Evolutionary conservation across 2,329 filamentous ascomycete genomes (phyloP).

Genomic region (Venturia aucupariae): DNA sequence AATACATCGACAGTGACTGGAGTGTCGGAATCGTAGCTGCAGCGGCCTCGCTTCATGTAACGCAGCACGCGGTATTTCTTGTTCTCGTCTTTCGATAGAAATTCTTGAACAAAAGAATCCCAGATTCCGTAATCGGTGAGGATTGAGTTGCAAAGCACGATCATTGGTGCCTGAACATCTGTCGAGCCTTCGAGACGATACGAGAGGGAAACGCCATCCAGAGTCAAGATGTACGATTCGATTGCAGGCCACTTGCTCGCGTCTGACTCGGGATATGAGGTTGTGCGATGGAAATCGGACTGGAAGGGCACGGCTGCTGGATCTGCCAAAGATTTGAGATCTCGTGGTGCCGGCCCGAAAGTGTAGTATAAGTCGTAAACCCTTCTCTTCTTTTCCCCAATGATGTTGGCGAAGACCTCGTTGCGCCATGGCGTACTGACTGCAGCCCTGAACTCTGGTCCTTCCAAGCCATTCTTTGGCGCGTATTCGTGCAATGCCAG

Average conservation of each 20-base stretch:
- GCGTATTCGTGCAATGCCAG: constrained; percentile 66
- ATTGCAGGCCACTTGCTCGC: constrained; percentile 42
- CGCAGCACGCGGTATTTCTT: constrained; percentile 64
- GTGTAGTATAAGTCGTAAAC: constrained; percentile 68
- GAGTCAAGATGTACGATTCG: constrained; percentile 57
- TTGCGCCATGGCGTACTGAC: constrained; percentile 48
- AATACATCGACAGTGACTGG: constrained; percentile 52
- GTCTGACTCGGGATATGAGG: constrained; percentile 43
- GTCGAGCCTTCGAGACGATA: constrained; percentile 69
- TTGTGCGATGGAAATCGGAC: constrained; percentile 12
- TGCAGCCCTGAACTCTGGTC: constrained; percentile 54
- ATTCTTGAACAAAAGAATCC: constrained; percentile 60
- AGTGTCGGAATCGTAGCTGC: constrained; percentile 34
- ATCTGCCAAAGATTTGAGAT: constrained; percentile 49
- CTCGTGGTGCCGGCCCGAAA: constrained; percentile 65
- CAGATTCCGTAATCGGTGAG: constrained; percentile 73
- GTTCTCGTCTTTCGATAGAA: constrained; percentile 45
- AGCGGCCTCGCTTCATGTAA: constrained; percentile 67
- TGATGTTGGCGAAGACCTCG: constrained; percentile 49
- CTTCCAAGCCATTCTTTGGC: constrained; percentile 56
- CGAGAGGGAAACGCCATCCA: constrained; percentile 58
- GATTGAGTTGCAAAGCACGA: constrained; percentile 73
- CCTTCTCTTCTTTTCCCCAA: constrained; percentile 48
- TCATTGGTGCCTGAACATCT: constrained; percentile 56
- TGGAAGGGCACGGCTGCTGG: constrained; percentile 37